Percentiles rank a stretch among this genome's conserved stretches.
Conservation (phyloP, 495 filamentous ascomycete genomes). For the Talaromyces liani region DNA sequence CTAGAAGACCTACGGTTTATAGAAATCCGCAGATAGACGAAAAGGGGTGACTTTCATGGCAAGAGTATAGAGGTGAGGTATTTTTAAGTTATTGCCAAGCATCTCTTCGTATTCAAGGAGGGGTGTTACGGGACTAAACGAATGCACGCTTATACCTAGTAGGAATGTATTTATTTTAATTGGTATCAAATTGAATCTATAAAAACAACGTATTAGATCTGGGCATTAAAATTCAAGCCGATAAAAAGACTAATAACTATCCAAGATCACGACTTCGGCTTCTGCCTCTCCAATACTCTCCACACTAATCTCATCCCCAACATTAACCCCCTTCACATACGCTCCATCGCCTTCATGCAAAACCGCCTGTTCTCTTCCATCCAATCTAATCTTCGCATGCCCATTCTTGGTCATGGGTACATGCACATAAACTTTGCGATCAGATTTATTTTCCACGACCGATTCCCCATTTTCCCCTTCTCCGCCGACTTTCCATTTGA, state of each 20-base stretch:
- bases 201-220: no score
- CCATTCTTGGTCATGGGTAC: constrained; percentile 66
- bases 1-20: no score
- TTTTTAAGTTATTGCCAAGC: no score
- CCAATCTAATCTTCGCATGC: constrained; percentile 57
- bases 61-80: no score
- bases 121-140: no score
- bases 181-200: no score
- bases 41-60: not conserved
- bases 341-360: constrained; percentile 69
- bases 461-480: constrained; percentile 15
- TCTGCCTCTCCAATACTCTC: constrained; percentile 61
- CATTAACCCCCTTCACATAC: constrained; percentile 50
- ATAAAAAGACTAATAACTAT: constrained; percentile 29
- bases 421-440: constrained; percentile 69
- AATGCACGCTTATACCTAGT: no score
- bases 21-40: no score
- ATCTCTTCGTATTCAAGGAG: no score
- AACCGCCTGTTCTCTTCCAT: constrained; percentile 52
- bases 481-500: constrained; percentile 55
- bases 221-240: no score
- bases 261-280: constrained; percentile 60
- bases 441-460: constrained; percentile 33
- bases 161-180: no score
- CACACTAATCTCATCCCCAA: constrained; percentile 50